These are phyloP conservation scores for Coniophora puteana DNA, from an alignment of 1,284 basidiomycete species.

Conservation along the genomic window DNA sequence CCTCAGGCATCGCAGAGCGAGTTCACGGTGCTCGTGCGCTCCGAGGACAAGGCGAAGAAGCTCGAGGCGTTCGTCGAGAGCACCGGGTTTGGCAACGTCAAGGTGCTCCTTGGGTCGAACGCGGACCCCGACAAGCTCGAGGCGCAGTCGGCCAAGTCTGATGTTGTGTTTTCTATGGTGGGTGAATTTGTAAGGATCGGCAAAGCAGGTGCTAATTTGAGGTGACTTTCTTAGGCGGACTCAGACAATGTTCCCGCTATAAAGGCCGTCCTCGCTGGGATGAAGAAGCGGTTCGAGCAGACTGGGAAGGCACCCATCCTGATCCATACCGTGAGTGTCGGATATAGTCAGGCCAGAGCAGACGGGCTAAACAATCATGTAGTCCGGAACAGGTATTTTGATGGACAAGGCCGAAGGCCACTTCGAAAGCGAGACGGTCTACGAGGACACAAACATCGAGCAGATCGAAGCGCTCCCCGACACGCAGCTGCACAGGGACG, in stretches of 20 bases:
- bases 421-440: no score
- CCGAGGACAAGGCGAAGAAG: slow-evolving; percentile 32
- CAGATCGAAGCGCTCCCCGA: slow-evolving; percentile 28
- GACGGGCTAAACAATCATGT: not conserved
- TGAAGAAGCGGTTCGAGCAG: no score
- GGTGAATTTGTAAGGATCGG: no score
- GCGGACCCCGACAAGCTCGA: slow-evolving; percentile 22
- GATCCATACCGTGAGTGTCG: no score
- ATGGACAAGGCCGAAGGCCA: no score
- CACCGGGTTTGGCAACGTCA: slow-evolving; percentile 21
- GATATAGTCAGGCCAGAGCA: not conserved
- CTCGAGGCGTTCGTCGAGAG: slow-evolving; percentile 23
- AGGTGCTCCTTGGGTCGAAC: slow-evolving; percentile 22
- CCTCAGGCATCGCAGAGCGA: slow-evolving; percentile 27
- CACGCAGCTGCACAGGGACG: slow-evolving; percentile 27
- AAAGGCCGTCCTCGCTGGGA: slow-evolving; percentile 27
- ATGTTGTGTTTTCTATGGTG: slow-evolving; percentile 32
- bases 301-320: no score
- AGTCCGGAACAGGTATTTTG: no score
- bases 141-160: slow-evolving; percentile 22
- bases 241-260: slow-evolving; percentile 37
- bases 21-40: slow-evolving; percentile 38
- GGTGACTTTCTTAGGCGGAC: slow-evolving; percentile 43
- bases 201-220: no score
- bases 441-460: slow-evolving; percentile 30